Percentiles rank a stretch among this genome's conserved stretches.
Evolutionary conservation across 441 rosid species (phyloP).

Genomic region (Adansonia gregorii): DNA sequence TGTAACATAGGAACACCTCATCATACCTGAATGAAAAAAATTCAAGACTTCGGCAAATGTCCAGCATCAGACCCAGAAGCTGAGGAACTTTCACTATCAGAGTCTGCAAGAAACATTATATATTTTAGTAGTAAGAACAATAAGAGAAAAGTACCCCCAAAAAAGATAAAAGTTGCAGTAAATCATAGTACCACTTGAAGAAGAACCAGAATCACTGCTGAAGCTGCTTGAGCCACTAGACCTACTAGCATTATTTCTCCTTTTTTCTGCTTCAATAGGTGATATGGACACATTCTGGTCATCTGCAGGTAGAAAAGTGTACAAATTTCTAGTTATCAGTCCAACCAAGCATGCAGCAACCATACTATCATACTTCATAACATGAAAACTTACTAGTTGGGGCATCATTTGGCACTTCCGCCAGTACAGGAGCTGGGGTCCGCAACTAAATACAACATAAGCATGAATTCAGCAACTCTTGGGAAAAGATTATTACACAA

Average conservation of each 20-base stretch:
- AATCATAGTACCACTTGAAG: slow-evolving; percentile 78
- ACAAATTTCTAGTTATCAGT: slow-evolving; percentile 27
- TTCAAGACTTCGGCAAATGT: slow-evolving; percentile 7
- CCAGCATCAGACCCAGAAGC: slow-evolving; percentile 87
- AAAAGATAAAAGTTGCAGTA: neutral
- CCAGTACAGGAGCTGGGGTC: slow-evolving; percentile 51
- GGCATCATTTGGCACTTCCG: slow-evolving; percentile 55
- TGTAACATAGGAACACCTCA: neutral
- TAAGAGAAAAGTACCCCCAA: neutral
- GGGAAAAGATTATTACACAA: neutral
- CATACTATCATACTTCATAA: neutral
- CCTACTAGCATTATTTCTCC: slow-evolving; percentile 66
- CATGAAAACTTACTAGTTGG: slow-evolving; percentile 52
- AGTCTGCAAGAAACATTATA: slow-evolving; percentile 54
- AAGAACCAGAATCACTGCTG: slow-evolving; percentile 92
- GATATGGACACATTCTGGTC: slow-evolving; percentile 55
- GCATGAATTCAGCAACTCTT: slow-evolving; percentile 9
- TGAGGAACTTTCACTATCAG: slow-evolving; percentile 94
- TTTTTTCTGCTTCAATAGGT: slow-evolving; percentile 63
- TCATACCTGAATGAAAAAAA: slow-evolving; percentile 22
- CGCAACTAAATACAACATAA: slow-evolving; percentile 37
- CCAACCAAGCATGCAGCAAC: slow-evolving; percentile 11
- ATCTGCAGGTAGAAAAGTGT: slow-evolving; percentile 40
- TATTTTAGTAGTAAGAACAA: neutral
- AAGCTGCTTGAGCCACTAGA: slow-evolving; percentile 98